A percentile compares a stretch with the other conserved stretches of the same genome.
Conservation (phyloP, 2,329 filamentous ascomycete species). For the Ophioceras dolichostomum region DNA sequence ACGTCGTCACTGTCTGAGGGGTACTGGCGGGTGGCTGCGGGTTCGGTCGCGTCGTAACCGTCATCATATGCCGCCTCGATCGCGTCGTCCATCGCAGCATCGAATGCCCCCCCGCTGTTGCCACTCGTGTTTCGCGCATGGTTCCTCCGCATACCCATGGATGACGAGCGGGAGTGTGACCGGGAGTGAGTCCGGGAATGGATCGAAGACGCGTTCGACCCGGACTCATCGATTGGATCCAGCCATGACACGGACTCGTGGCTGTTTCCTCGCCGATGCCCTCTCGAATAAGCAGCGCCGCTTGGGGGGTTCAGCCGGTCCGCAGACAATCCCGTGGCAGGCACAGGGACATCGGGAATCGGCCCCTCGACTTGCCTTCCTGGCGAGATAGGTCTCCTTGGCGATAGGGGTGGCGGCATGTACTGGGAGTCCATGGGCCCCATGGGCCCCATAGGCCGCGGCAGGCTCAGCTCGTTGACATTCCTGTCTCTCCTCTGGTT, state of each 20-base stretch:
- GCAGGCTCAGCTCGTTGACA: slow-evolving; percentile 21
- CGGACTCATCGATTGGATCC: slow-evolving; percentile 88
- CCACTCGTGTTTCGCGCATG: slow-evolving; percentile 57
- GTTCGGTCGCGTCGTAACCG: slow-evolving; percentile 58
- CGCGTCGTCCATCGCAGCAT: slow-evolving; percentile 85
- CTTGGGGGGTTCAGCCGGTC: slow-evolving; percentile 1
- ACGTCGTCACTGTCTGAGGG: slow-evolving; percentile 24
- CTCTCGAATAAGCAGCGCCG: slow-evolving; percentile 5
- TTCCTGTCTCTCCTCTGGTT: slow-evolving; percentile 22
- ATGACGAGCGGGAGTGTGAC: slow-evolving; percentile 67
- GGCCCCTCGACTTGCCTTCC: slow-evolving; percentile 6
- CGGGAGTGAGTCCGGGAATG: too few species aligned
- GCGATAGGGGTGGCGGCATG: slow-evolving; percentile 61
- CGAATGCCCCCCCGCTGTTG: slow-evolving; percentile 78
- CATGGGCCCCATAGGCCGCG: slow-evolving; percentile 17
- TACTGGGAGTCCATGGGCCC: slow-evolving; percentile 40
- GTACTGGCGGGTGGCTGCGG: slow-evolving; percentile 23
- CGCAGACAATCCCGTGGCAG: slow-evolving; percentile 10
- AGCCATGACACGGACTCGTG: slow-evolving; percentile 83
- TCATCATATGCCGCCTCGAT: slow-evolving; percentile 95
- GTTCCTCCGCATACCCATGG: slow-evolving; percentile 53
- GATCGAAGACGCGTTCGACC: slow-evolving; percentile 59
- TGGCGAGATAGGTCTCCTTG: slow-evolving; percentile 43
- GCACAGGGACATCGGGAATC: background rate
- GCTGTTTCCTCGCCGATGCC: slow-evolving; percentile 48